Base-by-base conservation (phyloP, 2,329 filamentous ascomycete species). In the Calonectria pteridis region DNA sequence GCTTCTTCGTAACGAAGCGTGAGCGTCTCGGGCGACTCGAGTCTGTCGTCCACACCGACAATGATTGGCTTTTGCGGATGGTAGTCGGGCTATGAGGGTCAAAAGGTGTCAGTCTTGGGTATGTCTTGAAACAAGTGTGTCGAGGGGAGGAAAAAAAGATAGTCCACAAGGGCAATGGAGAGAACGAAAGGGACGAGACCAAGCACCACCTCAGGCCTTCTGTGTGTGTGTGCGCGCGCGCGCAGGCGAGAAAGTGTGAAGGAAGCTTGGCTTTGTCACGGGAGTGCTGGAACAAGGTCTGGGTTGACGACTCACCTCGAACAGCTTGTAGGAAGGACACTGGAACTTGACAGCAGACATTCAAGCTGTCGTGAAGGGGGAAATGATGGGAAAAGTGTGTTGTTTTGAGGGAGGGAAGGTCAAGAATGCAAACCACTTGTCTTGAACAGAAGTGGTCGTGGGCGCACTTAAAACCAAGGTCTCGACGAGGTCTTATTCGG, bases 281-380 rank as follows among this genome's bases (percentile, higher is more conserved):
- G 72, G 73, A 79, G 77, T 69, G 76, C 77, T 81, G 80, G 78
- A 83, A 81, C 81, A 83, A 74, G 73, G 81, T 84, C 79, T 81
- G 73, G 77, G 78, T 77, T 80, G 77, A 50, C 75, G 83, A 89
- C 90, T 89, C 83, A 91, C 89, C 86, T 91, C 89, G 82, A 89
- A 91, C 83, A 89, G 86, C 85, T 90, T 90, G 84, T 90, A 91
- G 77, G 87, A 83, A 80, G 87, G 85, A 81, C 87, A 88, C 80
- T 88, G 87, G 82, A 89, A 89, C 86, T 90, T 91, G 82, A 85
- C 84, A 83, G 87, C 82, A 88, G 89, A 91, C 90, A 91, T 91
- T 83, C 84, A 90, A 89, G 85, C 86, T 85, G 84, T 84, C 80
- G 81, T 80, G 75, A 79, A 82, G 77, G 81, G 80, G 79, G 81